phyloP scores from a whole-genome alignment of 805 yeast species.

The Maudiozyma saulgeensis region DNA sequence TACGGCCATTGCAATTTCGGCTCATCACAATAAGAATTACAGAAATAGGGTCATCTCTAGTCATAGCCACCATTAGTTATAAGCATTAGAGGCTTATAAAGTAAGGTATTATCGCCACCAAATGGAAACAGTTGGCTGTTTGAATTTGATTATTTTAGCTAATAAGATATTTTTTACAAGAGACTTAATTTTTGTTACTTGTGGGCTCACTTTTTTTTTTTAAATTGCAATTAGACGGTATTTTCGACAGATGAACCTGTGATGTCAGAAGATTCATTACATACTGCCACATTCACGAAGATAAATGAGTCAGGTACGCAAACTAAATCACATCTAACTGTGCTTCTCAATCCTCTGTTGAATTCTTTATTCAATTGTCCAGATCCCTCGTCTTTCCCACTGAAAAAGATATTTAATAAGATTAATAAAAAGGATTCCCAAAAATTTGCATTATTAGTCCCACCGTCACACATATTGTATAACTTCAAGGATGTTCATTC shows the following conservation, averaged over 20 bases:
- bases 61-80: not conserved
- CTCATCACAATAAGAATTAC: not conserved
- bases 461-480: constrained; percentile 42
- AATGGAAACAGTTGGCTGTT: too few relatives aligned
- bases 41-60: not conserved
- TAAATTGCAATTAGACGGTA: too few relatives aligned
- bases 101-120: too few relatives aligned
- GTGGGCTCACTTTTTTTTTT: too few relatives aligned
- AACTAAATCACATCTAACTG: constrained; percentile 27
- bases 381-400: constrained; percentile 36
- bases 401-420: constrained; percentile 37
- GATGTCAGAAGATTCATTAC: too few relatives aligned
- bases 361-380: constrained; percentile 62
- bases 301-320: too few relatives aligned
- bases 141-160: too few relatives aligned
- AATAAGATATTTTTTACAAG: too few relatives aligned
- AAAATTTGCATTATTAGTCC: constrained; percentile 54
- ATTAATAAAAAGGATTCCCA: constrained; percentile 32
- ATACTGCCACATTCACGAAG: not conserved
- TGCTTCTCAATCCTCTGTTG: constrained; percentile 51
- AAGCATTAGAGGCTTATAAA: too few relatives aligned
- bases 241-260: too few relatives aligned
- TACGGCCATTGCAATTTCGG: not conserved
- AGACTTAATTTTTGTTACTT: too few relatives aligned
- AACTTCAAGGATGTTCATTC: constrained; percentile 33